Evolutionary conservation across 768 basidiomycete species (phyloP).

Genomic region (Pleurotus platypus): DNA sequence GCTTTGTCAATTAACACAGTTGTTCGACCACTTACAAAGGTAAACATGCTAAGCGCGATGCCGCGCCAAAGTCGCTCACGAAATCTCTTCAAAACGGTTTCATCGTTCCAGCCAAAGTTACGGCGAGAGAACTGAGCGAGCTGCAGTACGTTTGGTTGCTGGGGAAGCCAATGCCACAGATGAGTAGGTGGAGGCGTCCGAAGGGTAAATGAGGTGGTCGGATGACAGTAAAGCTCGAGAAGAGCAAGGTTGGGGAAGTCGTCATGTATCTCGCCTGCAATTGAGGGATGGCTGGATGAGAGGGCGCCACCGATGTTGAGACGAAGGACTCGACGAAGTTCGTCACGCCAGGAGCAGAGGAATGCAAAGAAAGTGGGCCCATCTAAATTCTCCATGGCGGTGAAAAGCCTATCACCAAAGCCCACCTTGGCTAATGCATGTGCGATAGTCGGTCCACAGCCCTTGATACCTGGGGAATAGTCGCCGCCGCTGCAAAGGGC

Average conservation of each 20-base stretch:
- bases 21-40: not conserved
- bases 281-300: conserved; percentile 16
- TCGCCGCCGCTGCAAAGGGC: not conserved
- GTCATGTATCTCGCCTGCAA: conserved; percentile 22
- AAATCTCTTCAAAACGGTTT: not conserved
- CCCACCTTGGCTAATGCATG: conserved; percentile 16
- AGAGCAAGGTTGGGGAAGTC: conserved; percentile 31
- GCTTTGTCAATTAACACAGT: not conserved
- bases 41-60: not conserved
- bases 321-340: conserved; percentile 3
- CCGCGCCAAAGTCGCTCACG: not conserved
- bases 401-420: conserved; percentile 24
- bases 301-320: conserved; percentile 16
- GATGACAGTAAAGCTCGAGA: conserved; percentile 33
- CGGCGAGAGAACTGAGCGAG: not conserved
- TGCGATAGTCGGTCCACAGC: conserved; percentile 10
- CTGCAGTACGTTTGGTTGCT: not conserved
- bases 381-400: conserved; percentile 14
- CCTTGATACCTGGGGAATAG: conserved; percentile 13
- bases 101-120: not conserved
- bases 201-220: conserved; percentile 16
- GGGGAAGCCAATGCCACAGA: not conserved
- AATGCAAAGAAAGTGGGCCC: not conserved
- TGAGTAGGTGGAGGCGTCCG: not conserved
- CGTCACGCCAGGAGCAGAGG: conserved; percentile 7